phyloP scores from a whole-genome alignment of 2,329 filamentous ascomycete species.

The Westerdykella ornata region DNA sequence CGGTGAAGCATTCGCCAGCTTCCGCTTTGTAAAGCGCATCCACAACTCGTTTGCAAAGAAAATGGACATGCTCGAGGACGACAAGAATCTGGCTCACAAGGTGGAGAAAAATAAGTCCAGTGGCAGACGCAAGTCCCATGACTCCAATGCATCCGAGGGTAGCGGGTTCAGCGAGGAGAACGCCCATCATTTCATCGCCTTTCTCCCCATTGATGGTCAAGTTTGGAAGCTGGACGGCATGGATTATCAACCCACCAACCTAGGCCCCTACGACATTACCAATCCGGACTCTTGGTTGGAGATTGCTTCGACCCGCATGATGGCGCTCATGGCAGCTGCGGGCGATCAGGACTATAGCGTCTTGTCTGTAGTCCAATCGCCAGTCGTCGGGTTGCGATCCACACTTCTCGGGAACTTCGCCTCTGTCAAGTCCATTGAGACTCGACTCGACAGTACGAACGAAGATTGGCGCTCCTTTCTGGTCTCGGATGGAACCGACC shows the following conservation, averaged over 20 bases:
- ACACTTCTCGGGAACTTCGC: constrained; percentile 44
- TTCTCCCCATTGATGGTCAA: constrained; percentile 65
- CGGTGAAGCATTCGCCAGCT: constrained; percentile 67
- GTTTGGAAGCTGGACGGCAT: constrained; percentile 90
- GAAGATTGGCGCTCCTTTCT: constrained; percentile 42
- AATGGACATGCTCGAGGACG: constrained; percentile 57
- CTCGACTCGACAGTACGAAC: constrained; percentile 35
- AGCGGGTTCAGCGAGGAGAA: constrained; percentile 50
- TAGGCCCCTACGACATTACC: constrained; percentile 41
- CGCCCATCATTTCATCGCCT: constrained; percentile 83
- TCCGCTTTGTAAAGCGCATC: constrained; percentile 67
- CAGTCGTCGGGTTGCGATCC: constrained; percentile 46
- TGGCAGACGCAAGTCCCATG: constrained; percentile 22
- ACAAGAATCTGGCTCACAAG: constrained; percentile 61
- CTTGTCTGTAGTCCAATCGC: constrained; percentile 65
- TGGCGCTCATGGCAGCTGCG: constrained; percentile 59
- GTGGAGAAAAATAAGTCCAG: constrained; percentile 41
- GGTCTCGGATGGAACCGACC: constrained; percentile 12
- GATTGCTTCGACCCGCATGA: constrained; percentile 58
- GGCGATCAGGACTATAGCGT: constrained; percentile 69
- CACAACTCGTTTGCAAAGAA: constrained; percentile 82
- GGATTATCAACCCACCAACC: constrained; percentile 59
- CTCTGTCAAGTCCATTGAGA: constrained; percentile 37
- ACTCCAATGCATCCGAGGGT: constrained; percentile 28
- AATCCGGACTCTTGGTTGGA: constrained; percentile 56